phyloP scores from a whole-genome alignment of 2,329 filamentous ascomycete species.

The Tolypocladium ovalisporum region DNA sequence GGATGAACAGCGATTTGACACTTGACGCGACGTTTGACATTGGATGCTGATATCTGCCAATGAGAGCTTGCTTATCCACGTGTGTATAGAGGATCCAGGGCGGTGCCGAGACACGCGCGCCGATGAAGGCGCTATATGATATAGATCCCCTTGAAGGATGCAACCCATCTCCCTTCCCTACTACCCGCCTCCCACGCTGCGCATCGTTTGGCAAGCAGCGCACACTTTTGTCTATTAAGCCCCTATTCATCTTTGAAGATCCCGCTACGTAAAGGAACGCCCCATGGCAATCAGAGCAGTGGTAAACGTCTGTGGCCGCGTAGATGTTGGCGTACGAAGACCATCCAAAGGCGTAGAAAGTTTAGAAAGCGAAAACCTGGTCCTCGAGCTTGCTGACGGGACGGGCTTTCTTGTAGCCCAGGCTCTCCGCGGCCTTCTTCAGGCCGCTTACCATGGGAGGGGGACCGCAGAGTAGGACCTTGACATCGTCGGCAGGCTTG shows the following conservation, averaged over 20 bases:
- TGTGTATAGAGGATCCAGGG: neutral
- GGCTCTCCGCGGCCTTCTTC: constrained; percentile 86
- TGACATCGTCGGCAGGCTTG: constrained; percentile 74
- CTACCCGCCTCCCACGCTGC: neutral
- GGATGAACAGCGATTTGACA: neutral
- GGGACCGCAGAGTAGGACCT: constrained; percentile 88
- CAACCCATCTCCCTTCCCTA: neutral
- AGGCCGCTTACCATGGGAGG: constrained; percentile 94
- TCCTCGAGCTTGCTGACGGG: constrained; percentile 97
- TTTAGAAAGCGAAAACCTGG: constrained; percentile 86
- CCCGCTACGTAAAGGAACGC: neutral
- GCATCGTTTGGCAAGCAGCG: neutral
- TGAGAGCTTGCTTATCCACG: neutral
- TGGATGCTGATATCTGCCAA: neutral
- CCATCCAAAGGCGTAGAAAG: neutral
- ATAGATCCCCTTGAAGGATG: neutral
- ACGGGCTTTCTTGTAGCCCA: constrained; percentile 85
- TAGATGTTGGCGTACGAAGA: neutral
- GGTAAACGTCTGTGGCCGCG: neutral
- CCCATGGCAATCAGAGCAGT: neutral
- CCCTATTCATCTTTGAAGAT: neutral
- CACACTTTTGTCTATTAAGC: neutral
- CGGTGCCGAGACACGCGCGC: neutral
- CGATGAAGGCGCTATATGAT: neutral
- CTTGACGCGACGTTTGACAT: neutral